Evolutionary conservation across 2,329 filamentous ascomycete genomes (phyloP), one percentile per base, ranked within the genome.

Genomic region (Fusarium pininemorale): DNA sequence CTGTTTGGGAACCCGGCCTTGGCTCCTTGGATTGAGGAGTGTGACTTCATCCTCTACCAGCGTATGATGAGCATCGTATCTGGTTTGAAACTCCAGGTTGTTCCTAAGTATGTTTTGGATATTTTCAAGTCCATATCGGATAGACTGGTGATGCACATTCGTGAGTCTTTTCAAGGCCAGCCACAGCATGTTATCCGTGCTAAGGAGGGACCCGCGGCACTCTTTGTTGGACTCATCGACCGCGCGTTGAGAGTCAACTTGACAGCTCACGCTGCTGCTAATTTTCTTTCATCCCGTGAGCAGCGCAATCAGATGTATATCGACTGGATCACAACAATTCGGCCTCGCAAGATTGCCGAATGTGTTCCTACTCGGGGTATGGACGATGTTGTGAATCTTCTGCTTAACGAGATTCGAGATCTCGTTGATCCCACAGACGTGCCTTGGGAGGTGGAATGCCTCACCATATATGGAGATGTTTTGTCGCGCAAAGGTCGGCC

Each of bases 261-360:
- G 67, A 94, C 96, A 26, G 96, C 96, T 5, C 96, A 98, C 80
- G 95, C 96, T 4, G 95, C 96, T 4, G 96, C 95, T 28, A 97
- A 96, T 72, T 95, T 98, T 89, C 87, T 99, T 18, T 94, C 94
- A 13, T 94, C 96, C 78, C 91, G 94, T 24, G 93, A 94, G 51
- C 97, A 97, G 80, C 91, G 96, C 62, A 94, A 96, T 74, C 93
- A 96, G 79, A 98, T 99, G 96, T 98, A 96, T 86, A 87, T 92
- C 57, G 96, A 99, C 79, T 98, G 95, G 91, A 91, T 94, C 45
- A 90, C 86, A 6, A 89, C 89, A 84, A 89, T 92, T 37, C 86
- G 89, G 32, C 84, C 89, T 15, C 87, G 90, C 53, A 92, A 92
- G 79, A 83, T 92, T 65, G 89, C 90, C 2, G 90, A 92, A 77